phyloP scores from a whole-genome alignment of 2,329 filamentous ascomycete species.

The Zopfia rhizophila region DNA sequence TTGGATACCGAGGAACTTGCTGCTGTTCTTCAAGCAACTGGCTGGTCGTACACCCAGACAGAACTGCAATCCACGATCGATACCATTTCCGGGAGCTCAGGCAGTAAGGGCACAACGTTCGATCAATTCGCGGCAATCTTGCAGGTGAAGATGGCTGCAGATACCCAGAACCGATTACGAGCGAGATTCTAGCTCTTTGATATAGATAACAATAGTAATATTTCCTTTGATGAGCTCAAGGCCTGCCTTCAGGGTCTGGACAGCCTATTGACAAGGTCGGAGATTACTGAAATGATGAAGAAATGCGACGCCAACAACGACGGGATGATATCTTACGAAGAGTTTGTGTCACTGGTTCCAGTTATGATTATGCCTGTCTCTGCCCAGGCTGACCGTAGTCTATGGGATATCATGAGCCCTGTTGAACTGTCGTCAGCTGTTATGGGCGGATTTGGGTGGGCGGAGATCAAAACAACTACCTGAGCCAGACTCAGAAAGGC shows the following conservation, averaged over 20 bases:
- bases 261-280: slow-evolving; percentile 11
- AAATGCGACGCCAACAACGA: slow-evolving; percentile 15
- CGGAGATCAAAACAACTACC: too few relatives aligned
- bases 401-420: slow-evolving; percentile 22
- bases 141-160: slow-evolving; percentile 22
- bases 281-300: slow-evolving; percentile 19
- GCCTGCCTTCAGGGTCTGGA: slow-evolving; percentile 17
- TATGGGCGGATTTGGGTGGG: slow-evolving; percentile 5
- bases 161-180: slow-evolving; percentile 18
- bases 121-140: slow-evolving; percentile 19
- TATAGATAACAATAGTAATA: slow-evolving; percentile 17
- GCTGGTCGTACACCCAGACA: slow-evolving; percentile 13
- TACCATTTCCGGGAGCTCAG: slow-evolving; percentile 13
- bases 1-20: slow-evolving; percentile 17
- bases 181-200: slow-evolving; percentile 22
- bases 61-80: slow-evolving; percentile 17
- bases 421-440: slow-evolving; percentile 12
- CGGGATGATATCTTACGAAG: slow-evolving; percentile 19
- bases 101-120: slow-evolving; percentile 16
- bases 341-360: slow-evolving; percentile 19
- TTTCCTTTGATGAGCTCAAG: slow-evolving; percentile 20
- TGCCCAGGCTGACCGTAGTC: slow-evolving; percentile 1
- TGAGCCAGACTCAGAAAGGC: too few relatives aligned
- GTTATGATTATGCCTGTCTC: slow-evolving; percentile 4
- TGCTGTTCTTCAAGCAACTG: slow-evolving; percentile 16